A percentile compares a stretch with the other conserved stretches of the same genome.
Conservation (phyloP, 768 basidiomycete genomes). For the Calocybe indica region DNA sequence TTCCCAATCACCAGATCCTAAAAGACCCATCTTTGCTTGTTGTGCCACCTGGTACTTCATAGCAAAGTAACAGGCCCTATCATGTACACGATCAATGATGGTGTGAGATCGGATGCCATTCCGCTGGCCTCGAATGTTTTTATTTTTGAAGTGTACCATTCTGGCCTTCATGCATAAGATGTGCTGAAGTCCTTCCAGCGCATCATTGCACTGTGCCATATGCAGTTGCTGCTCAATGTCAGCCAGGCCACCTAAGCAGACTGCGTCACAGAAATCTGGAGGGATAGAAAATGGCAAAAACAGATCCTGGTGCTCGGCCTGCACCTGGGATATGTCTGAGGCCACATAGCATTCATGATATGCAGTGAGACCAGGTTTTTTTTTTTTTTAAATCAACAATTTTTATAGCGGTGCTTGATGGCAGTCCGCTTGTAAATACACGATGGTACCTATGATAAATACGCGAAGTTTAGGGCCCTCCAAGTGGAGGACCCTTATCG, state of each 20-base stretch:
- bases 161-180: conserved; percentile 13
- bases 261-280: not conserved
- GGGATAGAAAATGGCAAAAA: conserved; percentile 11
- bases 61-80: not conserved
- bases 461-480: too few relatives aligned
- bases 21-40: not conserved
- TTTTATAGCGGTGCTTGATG: too few relatives aligned
- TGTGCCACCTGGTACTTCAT: not conserved
- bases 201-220: conserved; percentile 13
- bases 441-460: too few relatives aligned
- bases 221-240: conserved; percentile 15
- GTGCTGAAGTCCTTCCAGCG: conserved; percentile 12
- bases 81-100: conserved; percentile 13
- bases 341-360: not conserved
- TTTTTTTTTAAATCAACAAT: too few relatives aligned
- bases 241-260: conserved; percentile 3
- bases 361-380: too few relatives aligned
- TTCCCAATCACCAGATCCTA: conserved; percentile 4
- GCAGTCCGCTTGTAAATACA: too few relatives aligned
- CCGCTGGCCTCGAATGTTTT: conserved; percentile 16
- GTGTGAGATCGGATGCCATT: conserved; percentile 14
- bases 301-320: conserved; percentile 8
- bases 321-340: not conserved
- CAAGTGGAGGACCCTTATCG: too few relatives aligned
- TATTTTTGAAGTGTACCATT: conserved; percentile 14